Conservation (phyloP, 768 basidiomycete species). For the Xerocomellus intermedius region DNA sequence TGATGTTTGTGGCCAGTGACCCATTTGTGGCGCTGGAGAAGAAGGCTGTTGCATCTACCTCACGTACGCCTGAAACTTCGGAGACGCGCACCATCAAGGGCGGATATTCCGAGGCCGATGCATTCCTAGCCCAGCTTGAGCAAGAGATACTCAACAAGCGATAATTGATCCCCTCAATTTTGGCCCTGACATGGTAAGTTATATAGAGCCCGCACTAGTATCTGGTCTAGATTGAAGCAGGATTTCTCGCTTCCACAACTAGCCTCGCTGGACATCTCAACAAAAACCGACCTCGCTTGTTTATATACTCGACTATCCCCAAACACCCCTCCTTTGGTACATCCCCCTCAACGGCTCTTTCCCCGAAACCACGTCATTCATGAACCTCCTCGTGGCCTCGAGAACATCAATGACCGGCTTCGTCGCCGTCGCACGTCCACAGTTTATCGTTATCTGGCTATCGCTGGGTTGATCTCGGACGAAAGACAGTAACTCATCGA, state of each 20-base stretch:
- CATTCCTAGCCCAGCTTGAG: conserved; percentile 65
- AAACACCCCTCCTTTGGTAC: conserved; percentile 36
- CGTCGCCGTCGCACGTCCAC: conserved; percentile 47
- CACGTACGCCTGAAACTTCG: conserved; percentile 22
- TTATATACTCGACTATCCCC: conserved; percentile 43
- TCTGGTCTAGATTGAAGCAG: conserved; percentile 3
- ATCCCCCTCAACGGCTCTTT: conserved; percentile 36
- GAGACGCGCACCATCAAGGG: conserved; percentile 25
- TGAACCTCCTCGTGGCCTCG: conserved; percentile 40
- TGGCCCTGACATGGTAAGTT: conserved; percentile 1
- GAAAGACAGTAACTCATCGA: conserved; percentile 44
- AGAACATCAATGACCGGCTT: conserved; percentile 49
- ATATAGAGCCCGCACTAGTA: neutral
- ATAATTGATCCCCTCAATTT: neutral
- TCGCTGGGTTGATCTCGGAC: conserved; percentile 31
- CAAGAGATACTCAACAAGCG: conserved; percentile 47
- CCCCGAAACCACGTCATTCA: conserved; percentile 46
- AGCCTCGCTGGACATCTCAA: conserved; percentile 50
- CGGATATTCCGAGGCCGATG: conserved; percentile 44
- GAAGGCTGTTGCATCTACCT: conserved; percentile 17
- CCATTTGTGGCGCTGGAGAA: conserved; percentile 45
- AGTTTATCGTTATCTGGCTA: conserved; percentile 41
- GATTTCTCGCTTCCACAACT: conserved; percentile 37
- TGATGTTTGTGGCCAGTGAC: conserved; percentile 32
- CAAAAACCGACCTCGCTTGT: conserved; percentile 43